Base-by-base conservation (phyloP, 129 eudicot genomes). In the Arctium minus region DNA sequence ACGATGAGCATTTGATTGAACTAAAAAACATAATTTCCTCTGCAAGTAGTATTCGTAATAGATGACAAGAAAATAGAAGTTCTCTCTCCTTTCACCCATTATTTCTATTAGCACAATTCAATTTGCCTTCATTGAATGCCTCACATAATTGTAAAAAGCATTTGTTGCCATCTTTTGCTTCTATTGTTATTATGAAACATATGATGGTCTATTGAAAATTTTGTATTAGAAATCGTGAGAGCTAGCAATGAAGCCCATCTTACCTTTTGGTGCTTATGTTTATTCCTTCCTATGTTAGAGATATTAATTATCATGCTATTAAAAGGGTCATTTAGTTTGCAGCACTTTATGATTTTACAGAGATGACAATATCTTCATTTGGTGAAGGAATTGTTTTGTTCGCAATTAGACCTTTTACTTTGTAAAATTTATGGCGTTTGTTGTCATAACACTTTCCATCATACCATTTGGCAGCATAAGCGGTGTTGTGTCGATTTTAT, bases 1-100 rank as follows among this genome's bases (percentile, higher is more conserved):
- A 92, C 79, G 97, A 94, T 85, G 94, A 94, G 81, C 97, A 94
- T 91, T 92, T 91, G 92, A 87, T 80, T 88, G 91, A 91, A 89
- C 77, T 91, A 75, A 89, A 87, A 83, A 85, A 87, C 83, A 77
- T 94, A 76, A 88, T 92, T 60, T 92, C 97, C 13, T 50, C 87
- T 82, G 76, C 72, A 40, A 80, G 86, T 76, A 86, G 82, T 77
- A 85, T 84, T 29, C 80, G 87, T 83, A 39, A 46, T 82, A 81
- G 92, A 40, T 88, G 92, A 89, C 86, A 79, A 48, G 84, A 78
- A 83, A 73, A 33, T 29, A 53, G 11, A 22, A 29, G 13, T 70
- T 70, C n/a, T 32, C 39, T 4, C 64, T 29, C 48, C 65, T 46
- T 18, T 37, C 8, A 27, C 36, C 30, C 30, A 9, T 32, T 56